Evolutionary conservation across 2,329 filamentous ascomycete genomes (phyloP).

Genomic region (Aspergillus japonicus): DNA sequence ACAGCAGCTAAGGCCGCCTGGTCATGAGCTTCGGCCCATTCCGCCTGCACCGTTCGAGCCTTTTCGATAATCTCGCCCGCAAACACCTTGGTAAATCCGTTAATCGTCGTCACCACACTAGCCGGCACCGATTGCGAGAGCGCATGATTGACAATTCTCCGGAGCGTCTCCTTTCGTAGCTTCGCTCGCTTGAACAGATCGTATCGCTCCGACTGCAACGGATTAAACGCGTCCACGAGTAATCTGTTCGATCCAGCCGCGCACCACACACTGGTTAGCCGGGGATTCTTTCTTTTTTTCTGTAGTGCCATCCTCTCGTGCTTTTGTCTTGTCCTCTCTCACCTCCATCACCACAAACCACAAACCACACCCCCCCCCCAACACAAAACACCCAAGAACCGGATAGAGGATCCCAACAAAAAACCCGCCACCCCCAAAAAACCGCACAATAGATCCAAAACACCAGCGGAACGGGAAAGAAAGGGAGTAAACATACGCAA

Average conservation of each 20-base stretch:
- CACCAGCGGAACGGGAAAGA: conserved; percentile 7
- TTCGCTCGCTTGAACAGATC: conserved; percentile 52
- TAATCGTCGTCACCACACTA: conserved; percentile 63
- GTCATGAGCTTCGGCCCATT: conserved; percentile 51
- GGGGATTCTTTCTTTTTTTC: no score
- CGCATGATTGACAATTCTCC: conserved; percentile 64
- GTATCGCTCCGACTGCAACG: conserved; percentile 49
- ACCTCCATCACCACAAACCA: conserved; percentile 6
- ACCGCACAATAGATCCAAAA: neutral
- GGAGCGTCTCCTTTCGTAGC: conserved; percentile 51
- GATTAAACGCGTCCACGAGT: conserved; percentile 48
- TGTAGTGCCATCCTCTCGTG: neutral
- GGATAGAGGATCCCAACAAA: neutral
- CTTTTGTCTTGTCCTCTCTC: neutral
- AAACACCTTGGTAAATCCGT: conserved; percentile 65
- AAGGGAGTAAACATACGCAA: conserved; percentile 39
- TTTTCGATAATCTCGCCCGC: conserved; percentile 65
- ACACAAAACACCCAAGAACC: neutral
- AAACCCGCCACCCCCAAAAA: conserved; percentile 9
- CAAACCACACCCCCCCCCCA: conserved; percentile 4
- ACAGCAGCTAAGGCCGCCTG: conserved; percentile 49
- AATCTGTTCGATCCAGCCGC: conserved; percentile 30
- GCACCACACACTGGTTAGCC: neutral
- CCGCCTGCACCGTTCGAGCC: conserved; percentile 61
- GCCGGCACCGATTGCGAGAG: conserved; percentile 65